Base-by-base conservation (phyloP, 345 rosid species). In the Syzygium aromaticum region DNA sequence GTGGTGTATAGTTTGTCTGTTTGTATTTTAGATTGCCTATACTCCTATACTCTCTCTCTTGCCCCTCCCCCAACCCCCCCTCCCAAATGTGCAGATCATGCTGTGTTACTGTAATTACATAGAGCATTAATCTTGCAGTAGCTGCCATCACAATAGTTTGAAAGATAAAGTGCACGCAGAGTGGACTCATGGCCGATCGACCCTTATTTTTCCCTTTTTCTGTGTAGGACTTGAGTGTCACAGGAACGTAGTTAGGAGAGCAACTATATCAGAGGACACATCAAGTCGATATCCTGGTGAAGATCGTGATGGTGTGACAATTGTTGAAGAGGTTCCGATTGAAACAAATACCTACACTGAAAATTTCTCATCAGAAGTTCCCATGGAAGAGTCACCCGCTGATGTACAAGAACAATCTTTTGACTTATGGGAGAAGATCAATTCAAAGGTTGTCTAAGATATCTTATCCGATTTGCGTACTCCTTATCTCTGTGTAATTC, bases 351-450 rank as follows among this genome's bases (percentile, higher is more conserved):
- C 85, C 17, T 89, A 85, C 82, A 87, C 28, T 88, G 93, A 90
- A 28, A 87, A 33, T 73, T 86, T 19, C 40, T 57, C 89, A 11
- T 38, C 86, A 16, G 93, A 89, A 85, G 90, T 53, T 19, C 28
- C 91, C 78, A 88, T 77, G 85, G 89, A 87, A 52, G 94, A 92
- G 56, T 87, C 90, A 28, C 87, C 91, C 57, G 87, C 61, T 22
- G 91, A 91, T 80, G 92, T 67, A 28, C 93, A 88, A 49, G 51
- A 84, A 30, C 91, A 89, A 88, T 54, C 86, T 28, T 57, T 87
- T 33, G 94, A 94, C 52, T 88, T 97, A 78, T 86, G 95, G 90
- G 92, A 93, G 57, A 91, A 90, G 51, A 86, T 94, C 73, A 92
- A 92, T 49, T 30, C 93, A 46, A 92, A 95, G 99, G 99, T 96